Evolutionary conservation across 805 yeast species (phyloP).

Genomic region (Blastobotrys muscicola): DNA sequence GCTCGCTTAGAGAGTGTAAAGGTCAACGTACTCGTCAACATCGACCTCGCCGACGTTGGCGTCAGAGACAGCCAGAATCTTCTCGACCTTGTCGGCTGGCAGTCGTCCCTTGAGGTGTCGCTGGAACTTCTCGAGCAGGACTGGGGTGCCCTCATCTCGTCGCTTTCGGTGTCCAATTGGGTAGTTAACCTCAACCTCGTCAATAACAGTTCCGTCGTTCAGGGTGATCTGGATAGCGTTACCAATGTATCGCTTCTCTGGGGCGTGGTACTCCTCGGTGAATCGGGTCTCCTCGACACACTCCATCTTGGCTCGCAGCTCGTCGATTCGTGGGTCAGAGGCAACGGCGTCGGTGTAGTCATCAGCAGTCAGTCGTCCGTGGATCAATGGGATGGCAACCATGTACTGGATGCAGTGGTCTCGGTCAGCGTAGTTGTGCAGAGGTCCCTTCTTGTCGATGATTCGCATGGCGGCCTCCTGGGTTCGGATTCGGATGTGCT

Average conservation of each 20-base stretch:
- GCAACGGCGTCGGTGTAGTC: slow-evolving; percentile 47
- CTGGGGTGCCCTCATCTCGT: slow-evolving; percentile 51
- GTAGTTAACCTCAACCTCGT: slow-evolving; percentile 44
- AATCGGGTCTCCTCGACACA: slow-evolving; percentile 43
- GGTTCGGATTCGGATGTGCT: slow-evolving; percentile 41
- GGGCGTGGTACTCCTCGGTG: slow-evolving; percentile 46
- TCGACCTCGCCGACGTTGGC: slow-evolving; percentile 33
- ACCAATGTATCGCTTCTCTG: slow-evolving; percentile 48
- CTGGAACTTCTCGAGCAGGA: slow-evolving; percentile 41
- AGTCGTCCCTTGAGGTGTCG: slow-evolving; percentile 42
- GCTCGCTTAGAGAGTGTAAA: slow-evolving; percentile 24
- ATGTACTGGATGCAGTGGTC: slow-evolving; percentile 59
- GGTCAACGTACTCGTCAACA: slow-evolving; percentile 40
- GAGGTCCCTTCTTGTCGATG: slow-evolving; percentile 50
- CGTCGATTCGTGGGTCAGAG: slow-evolving; percentile 42
- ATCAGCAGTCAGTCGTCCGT: slow-evolving; percentile 49
- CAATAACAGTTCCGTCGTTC: slow-evolving; percentile 44
- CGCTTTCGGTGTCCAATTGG: slow-evolving; percentile 53
- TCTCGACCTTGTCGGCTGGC: slow-evolving; percentile 29
- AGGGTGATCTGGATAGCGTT: slow-evolving; percentile 43
- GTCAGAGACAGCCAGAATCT: slow-evolving; percentile 30
- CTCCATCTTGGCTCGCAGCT: slow-evolving; percentile 43
- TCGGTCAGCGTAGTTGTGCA: slow-evolving; percentile 54
- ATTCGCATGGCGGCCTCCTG: slow-evolving; percentile 55
- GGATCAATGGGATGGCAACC: slow-evolving; percentile 48